phyloP scores from a whole-genome alignment of 2,329 filamentous ascomycete species.

The Pestalotiopsis sp. region DNA sequence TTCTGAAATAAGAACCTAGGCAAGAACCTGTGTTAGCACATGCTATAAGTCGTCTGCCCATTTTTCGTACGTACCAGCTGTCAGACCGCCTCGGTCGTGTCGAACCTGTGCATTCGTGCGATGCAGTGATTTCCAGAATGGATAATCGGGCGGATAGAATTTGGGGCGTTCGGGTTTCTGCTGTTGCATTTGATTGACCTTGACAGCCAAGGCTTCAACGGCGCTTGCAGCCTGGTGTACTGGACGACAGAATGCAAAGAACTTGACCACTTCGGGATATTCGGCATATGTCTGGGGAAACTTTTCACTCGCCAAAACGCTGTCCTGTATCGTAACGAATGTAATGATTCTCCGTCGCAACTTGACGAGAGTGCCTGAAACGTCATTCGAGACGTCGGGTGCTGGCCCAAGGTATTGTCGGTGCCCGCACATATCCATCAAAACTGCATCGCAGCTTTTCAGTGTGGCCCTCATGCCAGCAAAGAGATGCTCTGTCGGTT shows the following conservation, averaged over 20 bases:
- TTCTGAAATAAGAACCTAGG: constrained; percentile 41
- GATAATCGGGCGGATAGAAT: constrained; percentile 54
- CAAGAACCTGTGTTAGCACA: neutral
- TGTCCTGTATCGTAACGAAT: constrained; percentile 50
- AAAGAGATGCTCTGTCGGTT: constrained; percentile 49
- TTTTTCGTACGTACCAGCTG: constrained; percentile 44
- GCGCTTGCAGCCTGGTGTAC: constrained; percentile 52
- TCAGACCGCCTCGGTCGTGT: constrained; percentile 60
- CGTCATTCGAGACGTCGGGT: constrained; percentile 41
- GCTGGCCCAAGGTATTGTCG: constrained; percentile 48
- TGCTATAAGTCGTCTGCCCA: neutral
- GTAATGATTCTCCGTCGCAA: constrained; percentile 44
- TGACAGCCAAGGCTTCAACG: constrained; percentile 46
- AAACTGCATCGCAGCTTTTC: constrained; percentile 48
- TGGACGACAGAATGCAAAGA: constrained; percentile 58
- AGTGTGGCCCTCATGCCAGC: constrained; percentile 46
- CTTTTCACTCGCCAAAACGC: constrained; percentile 44
- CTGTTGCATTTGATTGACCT: constrained; percentile 50
- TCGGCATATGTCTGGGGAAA: constrained; percentile 47
- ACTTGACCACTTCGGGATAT: constrained; percentile 50
- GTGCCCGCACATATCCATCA: constrained; percentile 57
- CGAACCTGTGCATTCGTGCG: constrained; percentile 58
- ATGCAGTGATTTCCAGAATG: constrained; percentile 53
- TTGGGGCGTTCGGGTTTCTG: constrained; percentile 37
- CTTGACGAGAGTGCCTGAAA: constrained; percentile 38